A percentile compares a stretch with the other conserved stretches of the same genome.
Evolutionary conservation across 208 protist genomes (phyloP).

Genomic region (Wallacemonas sp.): DNA sequence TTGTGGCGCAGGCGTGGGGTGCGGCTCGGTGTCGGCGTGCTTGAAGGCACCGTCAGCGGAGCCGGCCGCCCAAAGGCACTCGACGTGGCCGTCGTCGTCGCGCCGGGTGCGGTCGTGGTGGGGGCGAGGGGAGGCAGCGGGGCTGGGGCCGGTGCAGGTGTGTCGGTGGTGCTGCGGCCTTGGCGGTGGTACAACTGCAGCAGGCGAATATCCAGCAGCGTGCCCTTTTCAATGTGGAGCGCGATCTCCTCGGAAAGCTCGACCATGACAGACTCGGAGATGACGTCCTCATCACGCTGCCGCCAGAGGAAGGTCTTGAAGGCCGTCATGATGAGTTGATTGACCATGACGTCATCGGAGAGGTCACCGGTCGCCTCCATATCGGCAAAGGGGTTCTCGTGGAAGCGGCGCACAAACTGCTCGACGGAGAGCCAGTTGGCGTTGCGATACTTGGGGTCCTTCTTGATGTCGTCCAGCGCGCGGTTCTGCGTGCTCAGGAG

Average conservation of each 20-base stretch:
- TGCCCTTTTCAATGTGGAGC: constrained; percentile 35
- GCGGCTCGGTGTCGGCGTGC: neutral
- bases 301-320: constrained; percentile 74
- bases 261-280: constrained; percentile 70
- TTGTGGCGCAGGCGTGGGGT: neutral
- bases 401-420: constrained; percentile 43
- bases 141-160: too few relatives aligned
- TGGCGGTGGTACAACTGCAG: constrained; percentile 46
- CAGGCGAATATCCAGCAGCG: constrained; percentile 44
- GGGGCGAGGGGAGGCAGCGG: neutral
- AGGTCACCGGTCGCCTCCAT: constrained; percentile 36
- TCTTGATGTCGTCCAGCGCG: constrained; percentile 56
- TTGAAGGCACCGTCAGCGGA: neutral
- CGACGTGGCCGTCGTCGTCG: too few relatives aligned
- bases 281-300: constrained; percentile 66
- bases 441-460: constrained; percentile 68
- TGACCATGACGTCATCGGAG: constrained; percentile 51
- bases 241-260: constrained; percentile 36
- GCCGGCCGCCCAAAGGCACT: neutral
- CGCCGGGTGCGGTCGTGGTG: too few relatives aligned
- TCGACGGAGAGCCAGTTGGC: constrained; percentile 75
- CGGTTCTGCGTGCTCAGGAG: constrained; percentile 38
- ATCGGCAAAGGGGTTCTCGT: constrained; percentile 49
- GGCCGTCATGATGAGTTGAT: constrained; percentile 73
- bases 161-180: neutral